These are phyloP conservation scores for Nicotiana benthamiana DNA, from an alignment of 257 asterid species.

Conservation along the genomic window DNA sequence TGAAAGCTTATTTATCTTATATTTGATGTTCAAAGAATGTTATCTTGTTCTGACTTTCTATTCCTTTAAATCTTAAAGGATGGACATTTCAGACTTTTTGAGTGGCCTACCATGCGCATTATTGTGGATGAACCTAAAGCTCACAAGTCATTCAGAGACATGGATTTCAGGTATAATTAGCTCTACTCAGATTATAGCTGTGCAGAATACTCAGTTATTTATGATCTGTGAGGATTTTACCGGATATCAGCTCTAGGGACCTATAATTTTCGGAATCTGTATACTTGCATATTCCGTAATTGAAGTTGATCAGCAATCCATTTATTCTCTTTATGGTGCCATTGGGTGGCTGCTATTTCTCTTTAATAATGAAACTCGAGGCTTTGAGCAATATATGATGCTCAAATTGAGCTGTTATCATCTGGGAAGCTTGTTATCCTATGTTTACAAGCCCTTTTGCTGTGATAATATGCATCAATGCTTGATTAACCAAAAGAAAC, in stretches of 20 bases:
- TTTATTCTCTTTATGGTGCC: not conserved
- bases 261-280: not conserved
- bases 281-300: not conserved
- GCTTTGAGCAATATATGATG: not conserved
- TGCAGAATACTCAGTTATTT: not conserved
- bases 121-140: slow-evolving; percentile 84
- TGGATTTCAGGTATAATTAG: slow-evolving; percentile 77
- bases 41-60: not conserved
- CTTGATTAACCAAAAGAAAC: not conserved
- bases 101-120: slow-evolving; percentile 76
- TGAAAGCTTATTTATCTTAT: slow-evolving; percentile 5
- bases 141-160: slow-evolving; percentile 92
- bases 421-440: not conserved
- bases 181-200: not conserved
- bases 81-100: slow-evolving; percentile 82
- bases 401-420: not conserved
- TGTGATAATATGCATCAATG: not conserved
- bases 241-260: not conserved
- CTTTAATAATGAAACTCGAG: not conserved
- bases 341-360: not conserved
- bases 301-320: not conserved
- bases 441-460: not conserved
- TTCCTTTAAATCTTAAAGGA: slow-evolving; percentile 43
- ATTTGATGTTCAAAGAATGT: not conserved
- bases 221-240: not conserved